Evolutionary conservation across 805 yeast genomes (phyloP), one percentile per base, ranked within the genome.

Genomic region (Ogataea methylovora): DNA sequence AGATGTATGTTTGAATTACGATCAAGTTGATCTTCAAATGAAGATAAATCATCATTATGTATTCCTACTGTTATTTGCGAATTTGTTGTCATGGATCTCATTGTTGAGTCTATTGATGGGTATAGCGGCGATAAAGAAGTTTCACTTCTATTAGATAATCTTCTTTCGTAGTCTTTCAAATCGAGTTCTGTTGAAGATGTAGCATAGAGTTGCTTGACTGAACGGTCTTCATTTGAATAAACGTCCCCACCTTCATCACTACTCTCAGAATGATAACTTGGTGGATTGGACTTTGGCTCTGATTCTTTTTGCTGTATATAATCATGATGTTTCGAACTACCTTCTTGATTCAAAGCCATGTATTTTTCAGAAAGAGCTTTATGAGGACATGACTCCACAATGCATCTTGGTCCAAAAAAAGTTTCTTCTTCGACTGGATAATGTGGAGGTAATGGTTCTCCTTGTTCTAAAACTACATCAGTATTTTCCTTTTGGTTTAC

Each of bases 361-460:
- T 33, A n/a, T n/a, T n/a, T n/a, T n/a, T n/a, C n/a, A n/a, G n/a
- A n/a, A n/a, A n/a, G n/a, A n/a, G n/a, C n/a, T n/a, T n/a, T n/a
- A n/a, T n/a, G n/a, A n/a, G n/a, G n/a, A n/a, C n/a, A n/a, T n/a
- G n/a, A n/a, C n/a, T 26, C 12, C 28, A 25, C 17, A 32, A 26
- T 9, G 31, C n/a, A 14, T 33, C 17, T 24, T 40, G 43, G 18
- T 46, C 82, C 84, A 47, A 79, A 78, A 43, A 79, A 79, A 20
- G 74, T 76, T 31, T 70, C 63, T 41, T 77, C 83, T 5, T 73
- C 76, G 14, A 62, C 70, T 1, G 84, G 84, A 48, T 81, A 81
- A 13, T 65, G 60, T 3, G 90, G 90, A 13, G 88, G 88, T 27
- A 81, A 53, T 29, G 71, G 79, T 41, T 79, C 88, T 4, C 88